phyloP scores from a whole-genome alignment of 1,284 basidiomycete genomes.

The Violaceomyces palustris region DNA sequence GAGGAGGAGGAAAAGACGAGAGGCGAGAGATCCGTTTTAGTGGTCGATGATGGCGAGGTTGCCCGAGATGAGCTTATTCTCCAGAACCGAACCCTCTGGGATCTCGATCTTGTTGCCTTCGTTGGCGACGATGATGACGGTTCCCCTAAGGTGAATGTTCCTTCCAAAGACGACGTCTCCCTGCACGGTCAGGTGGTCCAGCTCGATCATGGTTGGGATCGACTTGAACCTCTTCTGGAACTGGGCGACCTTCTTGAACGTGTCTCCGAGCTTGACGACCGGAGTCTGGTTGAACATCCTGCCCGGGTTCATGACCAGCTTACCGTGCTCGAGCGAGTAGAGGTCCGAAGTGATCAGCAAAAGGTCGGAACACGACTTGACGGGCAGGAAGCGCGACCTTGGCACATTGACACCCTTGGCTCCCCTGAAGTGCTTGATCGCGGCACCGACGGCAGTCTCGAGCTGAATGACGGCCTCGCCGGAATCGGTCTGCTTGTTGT shows the following conservation, averaged over 20 bases:
- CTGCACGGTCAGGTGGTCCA: conserved; percentile 93
- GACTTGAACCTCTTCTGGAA: conserved; percentile 98
- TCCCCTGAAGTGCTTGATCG: conserved; percentile 88
- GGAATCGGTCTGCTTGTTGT: conserved; percentile 64
- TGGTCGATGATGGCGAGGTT: conserved; percentile 53
- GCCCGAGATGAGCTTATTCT: conserved; percentile 64
- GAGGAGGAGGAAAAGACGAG: neutral
- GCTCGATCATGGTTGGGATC: conserved; percentile 74
- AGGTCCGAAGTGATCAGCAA: conserved; percentile 95
- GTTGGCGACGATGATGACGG: conserved; percentile 68
- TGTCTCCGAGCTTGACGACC: conserved; percentile 91
- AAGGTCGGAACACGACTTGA: conserved; percentile 64
- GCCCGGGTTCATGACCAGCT: conserved; percentile 68
- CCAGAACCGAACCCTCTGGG: conserved; percentile 87
- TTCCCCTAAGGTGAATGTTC: conserved; percentile 66
- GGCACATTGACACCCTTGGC: conserved; percentile 98
- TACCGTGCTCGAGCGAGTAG: conserved; percentile 90
- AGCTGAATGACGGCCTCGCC: conserved; percentile 81
- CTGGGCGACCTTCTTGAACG: conserved; percentile 75
- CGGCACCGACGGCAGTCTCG: conserved; percentile 95
- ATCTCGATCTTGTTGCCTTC: conserved; percentile 93
- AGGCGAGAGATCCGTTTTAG: conserved; percentile 11
- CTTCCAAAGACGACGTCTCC: conserved; percentile 95
- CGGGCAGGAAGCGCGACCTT: conserved; percentile 92
- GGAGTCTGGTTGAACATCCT: conserved; percentile 73